phyloP scores from a whole-genome alignment of 106 monocot species.

The Dendrobium officinale region DNA sequence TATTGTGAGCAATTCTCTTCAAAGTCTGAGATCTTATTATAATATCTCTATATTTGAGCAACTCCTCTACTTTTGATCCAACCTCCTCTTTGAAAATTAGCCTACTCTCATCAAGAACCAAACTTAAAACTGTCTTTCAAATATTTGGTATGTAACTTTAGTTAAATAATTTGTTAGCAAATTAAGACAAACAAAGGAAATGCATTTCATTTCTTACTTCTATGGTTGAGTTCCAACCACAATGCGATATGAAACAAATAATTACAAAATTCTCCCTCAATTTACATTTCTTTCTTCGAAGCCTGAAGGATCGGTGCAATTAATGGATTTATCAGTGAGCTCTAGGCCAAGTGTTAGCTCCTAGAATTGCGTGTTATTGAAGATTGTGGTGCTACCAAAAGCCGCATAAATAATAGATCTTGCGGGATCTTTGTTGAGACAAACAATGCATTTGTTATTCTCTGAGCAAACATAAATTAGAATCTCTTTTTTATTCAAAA shows the following conservation, averaged over 20 bases:
- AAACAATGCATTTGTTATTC: constrained; percentile 9
- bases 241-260: no score
- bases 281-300: constrained; percentile 2
- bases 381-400: constrained; percentile 20
- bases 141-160: constrained; percentile 25
- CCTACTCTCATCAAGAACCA: neutral
- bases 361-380: constrained; percentile 12
- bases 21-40: no score
- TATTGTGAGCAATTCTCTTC: no score
- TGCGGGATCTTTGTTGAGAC: constrained; percentile 15
- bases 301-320: constrained; percentile 9
- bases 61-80: no score
- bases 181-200: constrained; percentile 35
- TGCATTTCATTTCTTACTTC: constrained; percentile 28
- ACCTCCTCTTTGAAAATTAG: neutral
- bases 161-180: constrained; percentile 24
- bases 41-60: no score
- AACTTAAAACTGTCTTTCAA: constrained; percentile 14
- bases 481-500: neutral
- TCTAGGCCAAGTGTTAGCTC: constrained; percentile 29
- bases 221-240: constrained; percentile 25
- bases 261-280: constrained; percentile 1
- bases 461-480: constrained; percentile 7
- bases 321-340: neutral
- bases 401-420: neutral